Conservation (phyloP, 1,139 yeast genomes). For the Groenewaldozyma auringiensis region DNA sequence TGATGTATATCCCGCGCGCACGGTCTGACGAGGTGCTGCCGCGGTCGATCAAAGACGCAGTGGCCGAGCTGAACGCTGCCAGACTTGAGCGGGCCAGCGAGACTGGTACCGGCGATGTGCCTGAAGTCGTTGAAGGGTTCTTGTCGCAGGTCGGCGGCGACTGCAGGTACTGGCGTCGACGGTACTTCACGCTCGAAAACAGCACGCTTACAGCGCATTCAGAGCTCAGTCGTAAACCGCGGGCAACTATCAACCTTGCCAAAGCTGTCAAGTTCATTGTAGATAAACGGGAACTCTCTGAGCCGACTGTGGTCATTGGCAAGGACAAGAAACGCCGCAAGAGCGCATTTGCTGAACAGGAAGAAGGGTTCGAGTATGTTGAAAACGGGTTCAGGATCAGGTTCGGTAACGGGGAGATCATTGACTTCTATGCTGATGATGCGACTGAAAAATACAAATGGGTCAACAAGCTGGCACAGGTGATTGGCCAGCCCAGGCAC, state of each 20-base stretch:
- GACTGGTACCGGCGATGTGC: neutral
- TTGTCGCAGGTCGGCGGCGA: conserved; percentile 76
- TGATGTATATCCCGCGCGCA: conserved; percentile 59
- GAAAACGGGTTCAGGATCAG: conserved; percentile 43
- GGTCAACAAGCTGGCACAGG: conserved; percentile 28
- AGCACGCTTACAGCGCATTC: conserved; percentile 59
- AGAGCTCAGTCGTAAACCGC: conserved; percentile 51
- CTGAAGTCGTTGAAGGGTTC: conserved; percentile 36
- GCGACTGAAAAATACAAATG: conserved; percentile 45
- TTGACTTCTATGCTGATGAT: conserved; percentile 61
- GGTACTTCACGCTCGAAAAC: conserved; percentile 55
- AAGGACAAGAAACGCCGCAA: conserved; percentile 20
- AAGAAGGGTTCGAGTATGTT: conserved; percentile 24
- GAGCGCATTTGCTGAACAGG: conserved; percentile 26
- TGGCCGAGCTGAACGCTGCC: conserved; percentile 30
- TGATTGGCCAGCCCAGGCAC: conserved; percentile 15
- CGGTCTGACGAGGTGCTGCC: conserved; percentile 45
- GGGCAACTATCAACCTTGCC: conserved; percentile 62
- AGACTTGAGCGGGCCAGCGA: conserved; percentile 5
- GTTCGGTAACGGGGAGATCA: conserved; percentile 61
- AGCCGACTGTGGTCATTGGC: conserved; percentile 22
- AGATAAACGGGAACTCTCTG: conserved; percentile 20
- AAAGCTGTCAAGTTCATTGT: conserved; percentile 45
- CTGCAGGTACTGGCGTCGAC: conserved; percentile 53
- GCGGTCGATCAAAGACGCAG: conserved; percentile 44